Evolutionary conservation across 1,284 basidiomycete genomes (phyloP).

Genomic region (Apiotrichum mycotoxinovorans): DNA sequence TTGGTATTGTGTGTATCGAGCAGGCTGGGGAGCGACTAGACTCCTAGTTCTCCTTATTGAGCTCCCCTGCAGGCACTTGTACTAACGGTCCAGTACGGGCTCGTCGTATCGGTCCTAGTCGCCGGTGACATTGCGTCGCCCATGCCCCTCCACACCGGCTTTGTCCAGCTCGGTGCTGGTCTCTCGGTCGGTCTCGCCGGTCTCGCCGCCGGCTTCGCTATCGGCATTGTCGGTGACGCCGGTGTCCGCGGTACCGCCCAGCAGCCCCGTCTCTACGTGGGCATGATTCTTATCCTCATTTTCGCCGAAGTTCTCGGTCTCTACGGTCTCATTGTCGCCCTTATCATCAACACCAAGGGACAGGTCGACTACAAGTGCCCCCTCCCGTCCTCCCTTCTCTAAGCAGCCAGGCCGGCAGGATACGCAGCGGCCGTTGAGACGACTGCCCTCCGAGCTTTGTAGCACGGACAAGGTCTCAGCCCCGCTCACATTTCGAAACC

Average conservation of each 20-base stretch:
- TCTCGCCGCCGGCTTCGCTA: conserved; percentile 85
- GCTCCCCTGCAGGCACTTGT: too few species aligned
- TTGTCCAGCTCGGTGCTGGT: conserved; percentile 86
- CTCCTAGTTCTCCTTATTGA: too few species aligned
- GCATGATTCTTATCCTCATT: conserved; percentile 75
- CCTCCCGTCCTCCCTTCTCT: not conserved
- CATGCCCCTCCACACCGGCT: conserved; percentile 72
- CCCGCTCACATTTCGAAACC: not conserved
- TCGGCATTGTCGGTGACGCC: conserved; percentile 93
- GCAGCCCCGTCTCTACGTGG: conserved; percentile 90
- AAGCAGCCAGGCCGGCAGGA: not conserved
- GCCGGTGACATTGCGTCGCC: conserved; percentile 62
- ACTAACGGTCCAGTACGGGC: conserved; percentile 74
- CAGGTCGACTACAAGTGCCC: conserved; percentile 31
- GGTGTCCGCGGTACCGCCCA: conserved; percentile 86
- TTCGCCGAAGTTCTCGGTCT: conserved; percentile 84
- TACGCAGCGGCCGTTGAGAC: not conserved
- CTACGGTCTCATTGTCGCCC: conserved; percentile 57
- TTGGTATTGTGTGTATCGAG: conserved; percentile 62
- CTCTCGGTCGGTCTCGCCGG: conserved; percentile 77
- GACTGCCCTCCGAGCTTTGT: not conserved
- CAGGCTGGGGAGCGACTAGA: too few species aligned
- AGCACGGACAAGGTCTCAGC: too few species aligned
- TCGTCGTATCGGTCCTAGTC: conserved; percentile 88
- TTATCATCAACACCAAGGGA: conserved; percentile 57